Percentiles rank a stretch among this genome's conserved stretches.
Evolutionary conservation across 768 basidiomycete genomes (phyloP).

Genomic region (Russula foetens): DNA sequence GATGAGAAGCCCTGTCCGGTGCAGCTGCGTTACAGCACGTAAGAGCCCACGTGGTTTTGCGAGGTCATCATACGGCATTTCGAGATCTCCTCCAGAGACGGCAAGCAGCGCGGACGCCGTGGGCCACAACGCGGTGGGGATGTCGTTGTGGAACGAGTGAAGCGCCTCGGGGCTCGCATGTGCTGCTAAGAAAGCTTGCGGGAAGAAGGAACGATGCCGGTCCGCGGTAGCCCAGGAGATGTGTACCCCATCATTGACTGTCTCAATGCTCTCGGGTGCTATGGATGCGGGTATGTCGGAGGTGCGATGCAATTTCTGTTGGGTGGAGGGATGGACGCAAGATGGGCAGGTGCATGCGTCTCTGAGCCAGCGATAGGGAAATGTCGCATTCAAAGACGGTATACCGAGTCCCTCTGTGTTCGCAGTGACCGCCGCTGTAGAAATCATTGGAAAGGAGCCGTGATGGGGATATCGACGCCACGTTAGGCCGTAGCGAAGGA

Average conservation of each 20-base stretch:
- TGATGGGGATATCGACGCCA: neutral
- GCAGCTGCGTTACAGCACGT: constrained; percentile 58
- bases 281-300: constrained; percentile 54
- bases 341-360: constrained; percentile 70
- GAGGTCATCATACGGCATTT: constrained; percentile 48
- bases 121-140: constrained; percentile 39
- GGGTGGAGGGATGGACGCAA: constrained; percentile 71
- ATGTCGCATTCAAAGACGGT: constrained; percentile 33
- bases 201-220: constrained; percentile 52
- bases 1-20: constrained; percentile 66
- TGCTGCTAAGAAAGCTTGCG: constrained; percentile 38
- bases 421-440: neutral
- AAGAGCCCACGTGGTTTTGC: constrained; percentile 39
- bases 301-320: constrained; percentile 67
- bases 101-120: constrained; percentile 27
- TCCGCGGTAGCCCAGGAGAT: constrained; percentile 44
- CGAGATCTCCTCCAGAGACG: constrained; percentile 35
- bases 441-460: neutral
- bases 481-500: neutral
- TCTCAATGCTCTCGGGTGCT: constrained; percentile 33
- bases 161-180: constrained; percentile 36
- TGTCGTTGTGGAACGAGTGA: constrained; percentile 38
- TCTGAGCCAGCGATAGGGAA: constrained; percentile 73
- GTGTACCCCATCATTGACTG: constrained; percentile 38
- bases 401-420: constrained; percentile 7